A percentile compares a stretch with the other conserved stretches of the same genome.
These are phyloP conservation scores for Amauroascus verrucosus DNA, from an alignment of 2,329 filamentous ascomycete genomes.

Conservation along the genomic window DNA sequence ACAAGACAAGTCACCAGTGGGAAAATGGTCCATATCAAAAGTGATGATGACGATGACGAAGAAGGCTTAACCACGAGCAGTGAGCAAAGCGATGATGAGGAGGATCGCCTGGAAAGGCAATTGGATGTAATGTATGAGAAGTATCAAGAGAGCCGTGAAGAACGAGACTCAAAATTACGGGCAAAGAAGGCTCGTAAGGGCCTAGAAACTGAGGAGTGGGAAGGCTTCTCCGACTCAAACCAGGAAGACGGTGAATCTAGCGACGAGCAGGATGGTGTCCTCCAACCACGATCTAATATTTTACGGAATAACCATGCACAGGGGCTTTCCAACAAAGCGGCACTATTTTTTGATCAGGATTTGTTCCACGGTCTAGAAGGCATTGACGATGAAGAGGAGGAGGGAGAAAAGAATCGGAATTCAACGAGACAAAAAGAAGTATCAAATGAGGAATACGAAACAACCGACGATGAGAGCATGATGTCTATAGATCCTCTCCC, in stretches of 20 bases:
- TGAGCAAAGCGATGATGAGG: slow-evolving; percentile 62
- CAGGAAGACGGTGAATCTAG: slow-evolving; percentile 52
- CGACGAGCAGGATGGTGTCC: slow-evolving; percentile 45
- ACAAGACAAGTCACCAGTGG: slow-evolving; percentile 61
- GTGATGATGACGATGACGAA: slow-evolving; percentile 52
- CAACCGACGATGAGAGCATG: slow-evolving; percentile 16
- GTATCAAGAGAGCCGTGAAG: slow-evolving; percentile 70
- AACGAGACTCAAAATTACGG: slow-evolving; percentile 73
- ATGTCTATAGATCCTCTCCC: neutral
- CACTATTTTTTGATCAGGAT: slow-evolving; percentile 87
- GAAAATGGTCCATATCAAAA: slow-evolving; percentile 58
- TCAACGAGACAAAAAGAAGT: slow-evolving; percentile 31
- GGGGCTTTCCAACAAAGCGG: slow-evolving; percentile 72
- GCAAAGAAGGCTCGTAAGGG: slow-evolving; percentile 80
- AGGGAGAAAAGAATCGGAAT: slow-evolving; percentile 30
- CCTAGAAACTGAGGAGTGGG: slow-evolving; percentile 80
- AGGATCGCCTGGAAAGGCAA: slow-evolving; percentile 70
- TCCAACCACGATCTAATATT: slow-evolving; percentile 14
- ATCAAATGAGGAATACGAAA: slow-evolving; percentile 27
- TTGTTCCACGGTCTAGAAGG: slow-evolving; percentile 78
- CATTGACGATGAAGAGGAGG: slow-evolving; percentile 49
- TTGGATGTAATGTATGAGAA: slow-evolving; percentile 79
- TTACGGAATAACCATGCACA: slow-evolving; percentile 21
- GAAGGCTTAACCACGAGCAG: slow-evolving; percentile 48
- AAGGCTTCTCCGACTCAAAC: slow-evolving; percentile 65